These are phyloP conservation scores for Boletus edulis DNA, from an alignment of 768 basidiomycete genomes.

Conservation along the genomic window DNA sequence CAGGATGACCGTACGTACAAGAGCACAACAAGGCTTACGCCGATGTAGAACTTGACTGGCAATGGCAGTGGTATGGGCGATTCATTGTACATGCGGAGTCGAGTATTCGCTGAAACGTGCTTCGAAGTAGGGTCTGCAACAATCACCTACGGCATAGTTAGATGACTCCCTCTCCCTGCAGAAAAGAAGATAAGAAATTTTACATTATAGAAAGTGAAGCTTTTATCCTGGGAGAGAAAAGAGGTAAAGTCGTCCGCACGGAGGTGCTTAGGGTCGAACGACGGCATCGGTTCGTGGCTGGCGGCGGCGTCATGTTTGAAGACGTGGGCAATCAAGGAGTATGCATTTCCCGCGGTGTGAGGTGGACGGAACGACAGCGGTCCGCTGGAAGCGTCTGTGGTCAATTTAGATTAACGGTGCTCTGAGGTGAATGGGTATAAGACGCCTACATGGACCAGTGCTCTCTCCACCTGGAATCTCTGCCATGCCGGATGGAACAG, in stretches of 20 bases:
- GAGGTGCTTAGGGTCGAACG: background rate
- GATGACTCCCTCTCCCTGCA: background rate
- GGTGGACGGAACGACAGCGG: constrained; percentile 8
- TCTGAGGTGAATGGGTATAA: background rate
- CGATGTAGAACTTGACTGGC: background rate
- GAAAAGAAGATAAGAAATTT: background rate
- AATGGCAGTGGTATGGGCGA: background rate
- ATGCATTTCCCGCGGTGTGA: background rate
- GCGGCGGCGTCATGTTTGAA: background rate
- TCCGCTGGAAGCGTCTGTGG: background rate
- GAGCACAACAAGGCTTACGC: background rate
- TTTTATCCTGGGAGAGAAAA: background rate
- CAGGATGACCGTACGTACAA: background rate
- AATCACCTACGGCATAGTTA: background rate
- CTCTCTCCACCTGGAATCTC: background rate
- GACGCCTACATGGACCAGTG: background rate
- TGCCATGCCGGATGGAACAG: background rate
- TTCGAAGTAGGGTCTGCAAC: constrained; percentile 9
- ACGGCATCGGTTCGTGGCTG: background rate
- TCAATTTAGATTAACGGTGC: background rate
- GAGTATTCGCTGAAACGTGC: constrained; percentile 5
- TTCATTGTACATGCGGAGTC: constrained; percentile 5
- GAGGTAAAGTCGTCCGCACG: background rate
- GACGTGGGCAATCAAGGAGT: constrained; percentile 9
- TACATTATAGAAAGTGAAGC: constrained; percentile 8